Percentiles rank a stretch among this genome's conserved stretches.
Evolutionary conservation across 441 rosid species (phyloP).

Genomic region (Erysimum cheiri): DNA sequence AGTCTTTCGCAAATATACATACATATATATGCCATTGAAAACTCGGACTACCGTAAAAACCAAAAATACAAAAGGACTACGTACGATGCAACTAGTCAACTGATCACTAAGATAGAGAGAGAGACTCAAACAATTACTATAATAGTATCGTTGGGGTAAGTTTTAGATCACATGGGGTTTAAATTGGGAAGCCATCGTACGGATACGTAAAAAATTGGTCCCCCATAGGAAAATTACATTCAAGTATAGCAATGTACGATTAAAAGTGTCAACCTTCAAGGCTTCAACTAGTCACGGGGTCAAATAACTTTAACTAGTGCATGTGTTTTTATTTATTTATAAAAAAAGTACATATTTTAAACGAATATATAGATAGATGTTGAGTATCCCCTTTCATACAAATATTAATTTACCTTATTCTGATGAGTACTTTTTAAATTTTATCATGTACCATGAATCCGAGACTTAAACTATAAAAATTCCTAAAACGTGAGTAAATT

Average conservation of each 20-base stretch:
- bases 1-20: too few species aligned
- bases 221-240: background rate
- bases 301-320: background rate
- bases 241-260: slow-evolving; percentile 20
- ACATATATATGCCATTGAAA: too few species aligned
- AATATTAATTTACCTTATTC: background rate
- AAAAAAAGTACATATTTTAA: background rate
- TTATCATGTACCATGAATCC: background rate
- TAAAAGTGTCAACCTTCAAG: slow-evolving; percentile 15
- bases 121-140: slow-evolving; percentile 2
- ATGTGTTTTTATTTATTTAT: background rate
- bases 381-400: background rate
- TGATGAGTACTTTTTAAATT: background rate
- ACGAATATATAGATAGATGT: background rate
- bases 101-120: background rate
- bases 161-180: slow-evolving; percentile 14
- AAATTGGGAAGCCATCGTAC: slow-evolving; percentile 10
- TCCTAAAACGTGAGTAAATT: background rate
- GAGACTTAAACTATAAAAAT: background rate
- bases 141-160: slow-evolving; percentile 14
- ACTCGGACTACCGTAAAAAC: background rate
- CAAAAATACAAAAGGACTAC: background rate
- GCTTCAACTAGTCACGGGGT: slow-evolving; percentile 29
- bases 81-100: background rate
- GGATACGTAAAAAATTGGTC: slow-evolving; percentile 26